Percentiles rank a stretch among this genome's conserved stretches.
These are phyloP conservation scores for Stygiomarasmius scandens DNA, from an alignment of 1,284 basidiomycete species.

Conservation along the genomic window DNA sequence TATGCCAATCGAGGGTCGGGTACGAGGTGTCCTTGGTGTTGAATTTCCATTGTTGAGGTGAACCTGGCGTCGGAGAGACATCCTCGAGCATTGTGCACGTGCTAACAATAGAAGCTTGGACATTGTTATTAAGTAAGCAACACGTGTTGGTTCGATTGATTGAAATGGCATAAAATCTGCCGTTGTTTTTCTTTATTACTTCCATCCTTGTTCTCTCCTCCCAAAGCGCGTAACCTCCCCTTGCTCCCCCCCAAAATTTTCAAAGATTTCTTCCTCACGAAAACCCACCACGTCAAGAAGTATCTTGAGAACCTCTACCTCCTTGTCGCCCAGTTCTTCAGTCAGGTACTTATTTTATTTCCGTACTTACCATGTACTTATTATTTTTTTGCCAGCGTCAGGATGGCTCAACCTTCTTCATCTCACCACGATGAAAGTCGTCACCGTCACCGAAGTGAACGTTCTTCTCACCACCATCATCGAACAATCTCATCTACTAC, in stretches of 20 bases:
- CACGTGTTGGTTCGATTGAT: conserved; percentile 50
- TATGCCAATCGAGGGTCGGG: conserved; percentile 44
- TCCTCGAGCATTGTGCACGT: conserved; percentile 18
- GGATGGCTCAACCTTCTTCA: conserved; percentile 85
- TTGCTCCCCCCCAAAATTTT: conserved; percentile 27
- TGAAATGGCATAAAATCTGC: conserved; percentile 33
- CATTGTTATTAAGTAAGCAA: too few relatives aligned
- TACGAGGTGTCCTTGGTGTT: conserved; percentile 45
- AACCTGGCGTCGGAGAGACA: conserved; percentile 58
- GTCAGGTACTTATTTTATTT: conserved; percentile 32
- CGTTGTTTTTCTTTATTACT: neutral
- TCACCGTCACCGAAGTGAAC: conserved; percentile 52
- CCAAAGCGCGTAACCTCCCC: conserved; percentile 20
- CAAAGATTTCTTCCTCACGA: conserved; percentile 17
- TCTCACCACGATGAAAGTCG: conserved; percentile 64
- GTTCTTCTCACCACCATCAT: conserved; percentile 69
- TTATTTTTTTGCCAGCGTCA: conserved; percentile 42
- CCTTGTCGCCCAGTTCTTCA: conserved; percentile 78
- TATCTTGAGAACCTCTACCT: conserved; percentile 63
- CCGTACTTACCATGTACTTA: conserved; percentile 11
- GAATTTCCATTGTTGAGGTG: conserved; percentile 46
- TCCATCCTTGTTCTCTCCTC: conserved; percentile 25
- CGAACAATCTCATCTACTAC: conserved; percentile 87
- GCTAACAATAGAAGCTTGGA: too few relatives aligned
- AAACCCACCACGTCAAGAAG: conserved; percentile 53